A percentile compares a stretch with the other conserved stretches of the same genome.
phyloP scores from a whole-genome alignment of 2,329 filamentous ascomycete genomes.

The Phyllosticta citribraziliensis region DNA sequence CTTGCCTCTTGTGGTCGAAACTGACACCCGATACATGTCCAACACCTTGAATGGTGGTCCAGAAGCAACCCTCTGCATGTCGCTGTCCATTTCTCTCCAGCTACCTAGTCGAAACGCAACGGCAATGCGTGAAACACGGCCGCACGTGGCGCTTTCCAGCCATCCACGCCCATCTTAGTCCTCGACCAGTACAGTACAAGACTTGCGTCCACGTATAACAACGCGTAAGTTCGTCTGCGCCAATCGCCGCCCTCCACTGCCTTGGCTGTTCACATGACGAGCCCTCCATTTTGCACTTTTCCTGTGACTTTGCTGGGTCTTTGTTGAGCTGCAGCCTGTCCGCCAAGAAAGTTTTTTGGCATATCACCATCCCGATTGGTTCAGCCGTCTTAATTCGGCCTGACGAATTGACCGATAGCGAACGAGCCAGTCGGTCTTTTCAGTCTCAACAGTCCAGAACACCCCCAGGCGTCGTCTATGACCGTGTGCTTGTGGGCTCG shows the following conservation, averaged over 20 bases:
- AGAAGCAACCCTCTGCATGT: not conserved
- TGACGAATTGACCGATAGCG: too few relatives aligned
- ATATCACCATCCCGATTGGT: not conserved
- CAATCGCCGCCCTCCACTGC: not conserved
- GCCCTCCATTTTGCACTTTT: not conserved
- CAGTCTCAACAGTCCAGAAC: too few relatives aligned
- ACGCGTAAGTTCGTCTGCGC: not conserved
- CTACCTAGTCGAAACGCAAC: too few relatives aligned
- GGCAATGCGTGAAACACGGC: too few relatives aligned
- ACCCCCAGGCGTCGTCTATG: too few relatives aligned
- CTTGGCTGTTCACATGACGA: not conserved
- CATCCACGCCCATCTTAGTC: too few relatives aligned
- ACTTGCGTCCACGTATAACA: not conserved
- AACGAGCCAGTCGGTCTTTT: too few relatives aligned
- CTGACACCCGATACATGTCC: not conserved
- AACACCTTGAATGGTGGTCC: not conserved
- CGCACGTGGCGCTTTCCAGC: too few relatives aligned
- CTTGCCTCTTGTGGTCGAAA: not conserved
- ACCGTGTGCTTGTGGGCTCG: too few relatives aligned
- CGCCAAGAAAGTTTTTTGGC: not conserved
- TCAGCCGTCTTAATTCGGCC: too few relatives aligned
- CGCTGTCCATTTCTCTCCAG: not conserved
- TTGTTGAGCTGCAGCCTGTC: not conserved
- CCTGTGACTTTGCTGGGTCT: not conserved
- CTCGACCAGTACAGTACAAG: not conserved